Base-by-base conservation (phyloP, 176 grass and related monocot species). In the Raddia guianensis region DNA sequence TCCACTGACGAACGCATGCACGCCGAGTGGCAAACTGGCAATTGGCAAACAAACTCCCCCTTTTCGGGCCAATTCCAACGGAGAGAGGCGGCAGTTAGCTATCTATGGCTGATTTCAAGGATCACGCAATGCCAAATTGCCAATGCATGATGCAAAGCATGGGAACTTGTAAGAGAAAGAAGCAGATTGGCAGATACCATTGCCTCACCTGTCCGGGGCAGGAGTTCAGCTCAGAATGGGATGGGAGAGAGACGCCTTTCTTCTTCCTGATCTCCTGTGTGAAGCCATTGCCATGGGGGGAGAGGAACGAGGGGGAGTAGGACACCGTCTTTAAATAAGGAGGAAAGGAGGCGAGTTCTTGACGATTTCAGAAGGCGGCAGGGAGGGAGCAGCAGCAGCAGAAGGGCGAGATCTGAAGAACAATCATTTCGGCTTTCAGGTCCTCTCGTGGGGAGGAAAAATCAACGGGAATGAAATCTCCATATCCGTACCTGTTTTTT, bases 281-380 rank as follows among this genome's bases (percentile, higher is more conserved):
- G 57, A 68, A 66, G 78, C 78, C 83, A 86, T 82, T 78, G 73
- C 73, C 58, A 5, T 50, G 59, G 19, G 63, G 63, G 9, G 55
- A 45, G 64, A 27, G 15, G 16, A 0, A 60, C 43, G 3, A 54
- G 66, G 78, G 32, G 73, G n/a, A 63, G 67, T 63, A 35, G 88
- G 83, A 74, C 69, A 68, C 42, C 87, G 66, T 82, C 60, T 58
- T 72, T 81, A 76, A 81, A 55, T 70, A 71, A 70, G 74, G 59
- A 32, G 48, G 86, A 33, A 51, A 52, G 65, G 42, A 65, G 72
- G 59, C 77, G 66, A 6, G 20, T 12, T 15, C 3, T 7, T 72
- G 42, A 34, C n/a, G 82, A 66, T 81, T 57, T 76, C 72, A 65
- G 55, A 89, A 45, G 49, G 65, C 57, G 59, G 77, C 77, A 19